phyloP scores from a whole-genome alignment of 2,329 filamentous ascomycete species.

The Paracamarosporium sp. region DNA sequence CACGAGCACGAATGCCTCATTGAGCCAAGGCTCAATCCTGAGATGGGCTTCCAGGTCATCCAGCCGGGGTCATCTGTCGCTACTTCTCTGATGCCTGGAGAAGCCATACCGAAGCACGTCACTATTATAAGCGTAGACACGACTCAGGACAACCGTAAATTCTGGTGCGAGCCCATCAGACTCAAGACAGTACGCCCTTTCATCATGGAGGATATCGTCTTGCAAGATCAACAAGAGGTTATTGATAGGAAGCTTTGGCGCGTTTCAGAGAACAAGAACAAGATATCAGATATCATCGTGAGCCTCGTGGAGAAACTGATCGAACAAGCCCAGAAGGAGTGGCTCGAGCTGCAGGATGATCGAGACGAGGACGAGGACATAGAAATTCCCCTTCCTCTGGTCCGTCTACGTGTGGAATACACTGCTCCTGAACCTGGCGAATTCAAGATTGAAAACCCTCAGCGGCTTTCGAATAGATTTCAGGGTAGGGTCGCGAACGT shows the following conservation, averaged over 20 bases:
- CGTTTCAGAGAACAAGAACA: conserved; percentile 81
- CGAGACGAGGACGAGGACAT: conserved; percentile 61
- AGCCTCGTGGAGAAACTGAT: conserved; percentile 86
- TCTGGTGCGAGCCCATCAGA: conserved; percentile 72
- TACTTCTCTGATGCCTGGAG: conserved; percentile 87
- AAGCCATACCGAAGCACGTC: conserved; percentile 90
- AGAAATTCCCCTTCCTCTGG: conserved; percentile 77
- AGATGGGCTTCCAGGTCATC: conserved; percentile 94
- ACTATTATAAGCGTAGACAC: conserved; percentile 83
- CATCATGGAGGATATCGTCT: conserved; percentile 79
- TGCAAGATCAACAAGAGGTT: conserved; percentile 78
- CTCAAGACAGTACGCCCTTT: conserved; percentile 92
- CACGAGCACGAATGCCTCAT: conserved; percentile 98
- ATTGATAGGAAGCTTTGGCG: conserved; percentile 77
- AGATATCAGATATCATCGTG: conserved; percentile 79
- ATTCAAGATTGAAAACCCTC: conserved; percentile 93
- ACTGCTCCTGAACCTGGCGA: conserved; percentile 82
- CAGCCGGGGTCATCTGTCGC: conserved; percentile 96
- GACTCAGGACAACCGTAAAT: conserved; percentile 59
- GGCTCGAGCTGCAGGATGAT: conserved; percentile 73
- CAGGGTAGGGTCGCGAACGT: conserved; percentile 89
- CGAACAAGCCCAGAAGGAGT: conserved; percentile 79
- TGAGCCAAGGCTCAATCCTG: conserved; percentile 80
- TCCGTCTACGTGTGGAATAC: conserved; percentile 90
- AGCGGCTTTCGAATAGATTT: conserved; percentile 94